phyloP scores from a whole-genome alignment of 1,139 yeast genomes.

The Geotrichum phurueaensis region DNA sequence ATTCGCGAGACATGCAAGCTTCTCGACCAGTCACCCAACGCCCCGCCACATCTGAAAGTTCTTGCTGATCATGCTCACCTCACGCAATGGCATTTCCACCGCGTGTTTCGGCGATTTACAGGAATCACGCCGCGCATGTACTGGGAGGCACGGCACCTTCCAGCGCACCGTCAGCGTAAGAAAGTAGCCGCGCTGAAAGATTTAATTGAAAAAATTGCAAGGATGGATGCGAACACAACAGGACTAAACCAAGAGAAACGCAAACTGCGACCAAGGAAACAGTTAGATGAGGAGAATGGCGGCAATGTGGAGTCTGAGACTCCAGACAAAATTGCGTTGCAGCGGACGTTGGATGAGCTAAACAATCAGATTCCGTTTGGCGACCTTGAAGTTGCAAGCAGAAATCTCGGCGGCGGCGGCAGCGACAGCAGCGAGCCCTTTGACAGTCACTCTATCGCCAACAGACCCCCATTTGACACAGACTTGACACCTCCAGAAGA shows the following conservation, averaged over 20 bases:
- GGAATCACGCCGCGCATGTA: slow-evolving; percentile 20
- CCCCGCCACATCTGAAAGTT: slow-evolving; percentile 19
- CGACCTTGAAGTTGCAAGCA: background rate
- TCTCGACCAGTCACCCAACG: slow-evolving; percentile 17
- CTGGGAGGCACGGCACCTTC: slow-evolving; percentile 17
- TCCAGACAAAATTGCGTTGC: background rate
- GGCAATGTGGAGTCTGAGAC: background rate
- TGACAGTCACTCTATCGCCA: background rate
- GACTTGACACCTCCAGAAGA: background rate
- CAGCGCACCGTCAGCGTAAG: slow-evolving; percentile 4
- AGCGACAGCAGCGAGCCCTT: background rate
- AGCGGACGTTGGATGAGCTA: background rate
- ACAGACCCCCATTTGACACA: background rate
- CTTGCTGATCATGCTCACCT: slow-evolving; percentile 24
- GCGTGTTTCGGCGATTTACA: slow-evolving; percentile 30
- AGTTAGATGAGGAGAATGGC: slow-evolving; percentile 3
- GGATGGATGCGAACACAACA: slow-evolving; percentile 9
- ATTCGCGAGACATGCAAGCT: slow-evolving; percentile 20
- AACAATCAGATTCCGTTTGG: background rate
- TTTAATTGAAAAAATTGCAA: slow-evolving; percentile 8
- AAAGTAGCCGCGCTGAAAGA: slow-evolving; percentile 10
- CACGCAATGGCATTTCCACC: slow-evolving; percentile 31
- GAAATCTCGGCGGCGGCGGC: background rate
- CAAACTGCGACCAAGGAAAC: slow-evolving; percentile 7
- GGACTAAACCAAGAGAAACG: background rate